These are phyloP conservation scores for Corrigiola litoralis DNA, from an alignment of 179 eudicot species.

Conservation along the genomic window DNA sequence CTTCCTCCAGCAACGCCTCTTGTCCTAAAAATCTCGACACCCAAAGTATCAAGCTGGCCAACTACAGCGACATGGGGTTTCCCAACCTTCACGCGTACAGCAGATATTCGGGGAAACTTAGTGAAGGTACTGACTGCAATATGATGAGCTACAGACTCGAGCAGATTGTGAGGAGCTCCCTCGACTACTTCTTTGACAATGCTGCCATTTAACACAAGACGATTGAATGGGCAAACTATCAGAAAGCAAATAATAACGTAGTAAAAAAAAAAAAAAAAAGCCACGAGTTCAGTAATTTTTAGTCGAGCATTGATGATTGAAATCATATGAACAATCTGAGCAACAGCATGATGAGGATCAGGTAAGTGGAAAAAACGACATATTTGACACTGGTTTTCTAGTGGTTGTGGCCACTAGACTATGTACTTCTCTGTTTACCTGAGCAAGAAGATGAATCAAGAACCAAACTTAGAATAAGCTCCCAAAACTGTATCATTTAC, in stretches of 20 bases:
- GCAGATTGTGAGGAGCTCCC: conserved; percentile 47
- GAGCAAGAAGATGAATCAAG: too few species aligned
- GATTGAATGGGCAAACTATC: too few species aligned
- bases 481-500: too few species aligned
- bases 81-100: conserved; percentile 47
- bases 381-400: too few species aligned
- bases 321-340: too few species aligned
- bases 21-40: conserved; percentile 43
- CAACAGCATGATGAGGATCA: too few species aligned
- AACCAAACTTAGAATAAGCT: too few species aligned
- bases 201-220: conserved; percentile 30
- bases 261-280: neutral
- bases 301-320: too few species aligned
- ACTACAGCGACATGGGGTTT: conserved; percentile 63
- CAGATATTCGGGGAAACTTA: conserved; percentile 35
- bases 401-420: too few species aligned
- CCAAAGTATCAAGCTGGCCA: conserved; percentile 53
- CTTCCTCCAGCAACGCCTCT: neutral
- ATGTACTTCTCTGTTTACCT: too few species aligned
- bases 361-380: too few species aligned
- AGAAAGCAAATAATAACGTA: neutral
- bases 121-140: conserved; percentile 44
- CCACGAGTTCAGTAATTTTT: neutral
- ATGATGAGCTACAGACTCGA: conserved; percentile 51
- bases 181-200: conserved; percentile 48